Conservation (phyloP, 768 basidiomycete species). For the Russula abietina region DNA sequence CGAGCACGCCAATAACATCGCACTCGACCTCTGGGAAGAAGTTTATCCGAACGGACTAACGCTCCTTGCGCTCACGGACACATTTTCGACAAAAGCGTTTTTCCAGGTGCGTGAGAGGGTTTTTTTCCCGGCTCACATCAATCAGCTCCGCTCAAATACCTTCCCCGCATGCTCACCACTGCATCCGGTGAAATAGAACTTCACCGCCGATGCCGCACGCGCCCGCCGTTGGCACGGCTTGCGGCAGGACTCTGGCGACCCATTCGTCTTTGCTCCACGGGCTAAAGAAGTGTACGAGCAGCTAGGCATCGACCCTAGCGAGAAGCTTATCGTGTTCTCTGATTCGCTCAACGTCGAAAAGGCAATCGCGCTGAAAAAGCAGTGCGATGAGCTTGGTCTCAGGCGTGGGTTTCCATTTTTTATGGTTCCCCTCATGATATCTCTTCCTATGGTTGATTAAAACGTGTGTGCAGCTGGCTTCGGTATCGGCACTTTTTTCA, state of each 20-base stretch:
- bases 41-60: slow-evolving; percentile 49
- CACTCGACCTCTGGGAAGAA: slow-evolving; percentile 83
- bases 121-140: neutral
- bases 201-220: slow-evolving; percentile 47
- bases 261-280: slow-evolving; percentile 67
- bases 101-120: slow-evolving; percentile 53
- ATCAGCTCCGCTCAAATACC: neutral
- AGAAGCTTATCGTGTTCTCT: slow-evolving; percentile 77
- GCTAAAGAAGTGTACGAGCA: slow-evolving; percentile 67
- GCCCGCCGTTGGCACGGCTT: slow-evolving; percentile 74
- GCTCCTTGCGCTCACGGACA: slow-evolving; percentile 87
- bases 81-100: slow-evolving; percentile 84
- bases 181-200: slow-evolving; percentile 42
- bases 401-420: slow-evolving; percentile 38
- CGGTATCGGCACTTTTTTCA: slow-evolving; percentile 89
- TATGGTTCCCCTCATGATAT: neutral
- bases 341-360: slow-evolving; percentile 72
- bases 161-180: neutral
- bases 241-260: slow-evolving; percentile 93
- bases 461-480: slow-evolving; percentile 55
- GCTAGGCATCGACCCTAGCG: slow-evolving; percentile 58
- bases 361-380: slow-evolving; percentile 60
- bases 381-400: slow-evolving; percentile 70
- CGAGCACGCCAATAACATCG: slow-evolving; percentile 60
- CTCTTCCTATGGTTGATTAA: neutral